Evolutionary conservation across 108 stramenopile species (phyloP), one percentile per base, ranked within the genome.

Genomic region (Bacterosira constricta): DNA sequence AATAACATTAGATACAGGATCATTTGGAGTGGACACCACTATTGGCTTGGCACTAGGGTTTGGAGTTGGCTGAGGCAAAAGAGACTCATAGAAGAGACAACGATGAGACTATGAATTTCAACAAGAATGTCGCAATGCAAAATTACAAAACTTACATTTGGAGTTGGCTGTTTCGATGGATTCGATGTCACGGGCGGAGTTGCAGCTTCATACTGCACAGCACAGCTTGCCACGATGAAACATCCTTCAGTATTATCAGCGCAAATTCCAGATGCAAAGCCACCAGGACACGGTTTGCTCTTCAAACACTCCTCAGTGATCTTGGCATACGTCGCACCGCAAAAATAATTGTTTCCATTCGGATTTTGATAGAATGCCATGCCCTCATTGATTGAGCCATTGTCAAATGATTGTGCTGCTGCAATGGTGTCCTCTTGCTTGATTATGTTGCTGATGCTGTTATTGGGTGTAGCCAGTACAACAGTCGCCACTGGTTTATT

Each of bases 201-300:
- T n/a, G 63, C 73, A 57, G 63, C 32, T 36, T 64, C 63, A 46
- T 73, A 73, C 27, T 73, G 45, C 46, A 31, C 42, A n/a, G 32
- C 6, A 15, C 73, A 73, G 18, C 45, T 41, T 47, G 52, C 13
- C 17, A 65, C 63, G 17, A 44, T 35, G 51, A 73, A 73, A 41
- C 73, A 73, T 17, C 73, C 73, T 73, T 65, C 45, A n/a, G n/a
- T n/a, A 17, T 50, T 31, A 21, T 26, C 42, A 9, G 36, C 63
- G 36, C 73, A 73, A 44, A 55, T 9, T 45, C 50, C 71, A 9
- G 53, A 11, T 35, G 41, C 63, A 29, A 58, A 39, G 8, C 73
- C 63, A 4, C 64, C 63, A 1, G 73, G 73, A 30, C 73, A 74
- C 10, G 73, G 73, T 32, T 66, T 74, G 45, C 73, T 74, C 39